phyloP scores from a whole-genome alignment of 176 grass and related monocot genomes.

The Microstegium vimineum region DNA sequence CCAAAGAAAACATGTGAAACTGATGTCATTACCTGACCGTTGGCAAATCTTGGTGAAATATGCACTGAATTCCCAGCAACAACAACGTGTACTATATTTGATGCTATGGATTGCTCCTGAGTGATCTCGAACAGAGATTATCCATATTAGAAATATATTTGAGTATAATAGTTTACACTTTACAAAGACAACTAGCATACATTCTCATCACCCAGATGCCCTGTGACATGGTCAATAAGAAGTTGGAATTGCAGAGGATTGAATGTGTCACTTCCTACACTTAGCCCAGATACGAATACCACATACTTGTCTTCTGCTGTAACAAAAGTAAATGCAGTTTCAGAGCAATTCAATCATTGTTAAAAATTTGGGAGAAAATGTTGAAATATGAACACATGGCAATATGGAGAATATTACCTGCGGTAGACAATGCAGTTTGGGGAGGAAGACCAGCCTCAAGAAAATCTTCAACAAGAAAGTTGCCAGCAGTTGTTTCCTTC shows the following conservation, averaged over 20 bases:
- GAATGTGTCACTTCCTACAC: conserved; percentile 62
- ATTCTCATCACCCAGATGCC: conserved; percentile 98
- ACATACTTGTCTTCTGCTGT: conserved; percentile 95
- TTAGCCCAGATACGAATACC: conserved; percentile 77
- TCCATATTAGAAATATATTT: neutral
- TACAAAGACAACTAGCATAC: conserved; percentile 48
- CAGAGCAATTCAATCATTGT: neutral
- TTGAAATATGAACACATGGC: neutral
- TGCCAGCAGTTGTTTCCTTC: conserved; percentile 86
- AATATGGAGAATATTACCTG: conserved; percentile 48
- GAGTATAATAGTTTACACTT: conserved; percentile 8
- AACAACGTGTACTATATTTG: conserved; percentile 73
- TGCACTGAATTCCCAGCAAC: conserved; percentile 87
- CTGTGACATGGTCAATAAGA: conserved; percentile 93
- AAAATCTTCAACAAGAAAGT: conserved; percentile 91
- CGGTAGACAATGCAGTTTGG: conserved; percentile 52
- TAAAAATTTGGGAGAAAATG: neutral
- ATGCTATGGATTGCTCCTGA: conserved; percentile 90
- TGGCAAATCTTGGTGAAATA: conserved; percentile 64
- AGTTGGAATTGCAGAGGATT: conserved; percentile 99
- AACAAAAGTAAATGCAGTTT: conserved; percentile 24
- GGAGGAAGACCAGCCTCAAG: conserved; percentile 86
- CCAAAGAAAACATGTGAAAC: conserved; percentile 7
- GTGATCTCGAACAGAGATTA: neutral
- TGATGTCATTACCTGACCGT: conserved; percentile 58